These are phyloP conservation scores for Xylogone sp. DNA, from an alignment of 2,329 filamentous ascomycete genomes.

Conservation along the genomic window DNA sequence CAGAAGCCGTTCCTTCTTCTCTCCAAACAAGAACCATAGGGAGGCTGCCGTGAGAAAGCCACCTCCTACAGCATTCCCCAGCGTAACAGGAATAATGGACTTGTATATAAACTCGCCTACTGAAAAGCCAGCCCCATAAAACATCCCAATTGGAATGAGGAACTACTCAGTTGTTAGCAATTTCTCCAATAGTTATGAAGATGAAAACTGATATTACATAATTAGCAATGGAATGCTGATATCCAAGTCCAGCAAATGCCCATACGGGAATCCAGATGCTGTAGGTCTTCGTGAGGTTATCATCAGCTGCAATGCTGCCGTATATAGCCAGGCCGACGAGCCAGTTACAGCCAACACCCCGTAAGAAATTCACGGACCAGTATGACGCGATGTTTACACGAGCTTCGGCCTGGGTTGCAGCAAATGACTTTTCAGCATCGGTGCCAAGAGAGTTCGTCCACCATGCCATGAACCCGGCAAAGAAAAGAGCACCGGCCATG, in stretches of 20 bases:
- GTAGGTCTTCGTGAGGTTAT: constrained; percentile 21
- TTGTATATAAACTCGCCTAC: constrained; percentile 33
- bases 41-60: background rate
- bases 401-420: constrained; percentile 1
- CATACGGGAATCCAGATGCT: constrained; percentile 22
- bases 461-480: constrained; percentile 3
- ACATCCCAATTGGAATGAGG: constrained; percentile 23
- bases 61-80: constrained; percentile 3
- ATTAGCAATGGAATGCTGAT: constrained; percentile 24
- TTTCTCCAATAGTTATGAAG: no score
- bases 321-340: constrained; percentile 21
- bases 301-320: constrained; percentile 12
- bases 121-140: constrained; percentile 31
- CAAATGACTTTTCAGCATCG: background rate
- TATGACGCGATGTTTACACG: constrained; percentile 9
- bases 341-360: constrained; percentile 23
- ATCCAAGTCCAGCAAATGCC: constrained; percentile 19
- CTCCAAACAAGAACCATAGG: constrained; percentile 2
- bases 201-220: constrained; percentile 3
- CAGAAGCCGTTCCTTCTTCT: no score
- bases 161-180: no score
- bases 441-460: background rate
- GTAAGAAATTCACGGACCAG: constrained; percentile 19
- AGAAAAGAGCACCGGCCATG: background rate
- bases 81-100: background rate